Base-by-base conservation (phyloP, 129 eudicot species). In the Artemisia tridentata region DNA sequence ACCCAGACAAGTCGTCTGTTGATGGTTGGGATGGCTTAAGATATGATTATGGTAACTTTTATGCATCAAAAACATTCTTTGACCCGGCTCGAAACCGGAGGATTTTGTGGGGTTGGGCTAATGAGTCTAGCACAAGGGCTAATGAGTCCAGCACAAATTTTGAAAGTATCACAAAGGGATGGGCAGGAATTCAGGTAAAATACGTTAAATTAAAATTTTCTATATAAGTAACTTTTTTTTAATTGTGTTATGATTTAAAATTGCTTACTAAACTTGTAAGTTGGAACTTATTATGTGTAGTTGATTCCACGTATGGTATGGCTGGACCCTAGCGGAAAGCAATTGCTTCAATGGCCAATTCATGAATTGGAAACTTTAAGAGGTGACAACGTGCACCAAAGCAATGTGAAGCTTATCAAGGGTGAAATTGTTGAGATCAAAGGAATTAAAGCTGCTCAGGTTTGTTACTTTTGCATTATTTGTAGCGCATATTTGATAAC, bases 361-460 rank as follows among this genome's bases (percentile, higher is more conserved):
- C 65, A 80, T 49, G 90, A 86, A 72, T 17, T 86, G 18, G 79
- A 84, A 70, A 71, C 6, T 2, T 69, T 86, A 66, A 77, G 88
- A 70, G 80, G 83, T 34, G 17, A 75, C 1, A 75, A 60, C 3
- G 78, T 81, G 15, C 56, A 80, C 13, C 2, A 64, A 48, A 59
- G 13, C 18, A 73, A 72, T n/a, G 16, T 74, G 71, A 62, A 54
- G 34, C 76, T 88, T n/a, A 80, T 62, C 15, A 77, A 59, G 69
- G 91, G 88, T 66, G 72, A 81, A 4, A 13, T 7, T 2, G 17
- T 79, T 58, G 86, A 89, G 79, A 67, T 89, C 57, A 79, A 75
- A 50, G 92, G 89, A 60, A 68, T 89, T 51, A 86, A 88, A 25
- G 78, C 85, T 20, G 86, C 84, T 2, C 96, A 86, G 85, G 91